phyloP scores from a whole-genome alignment of 2,329 filamentous ascomycete species.

The Passalora sequoiae region DNA sequence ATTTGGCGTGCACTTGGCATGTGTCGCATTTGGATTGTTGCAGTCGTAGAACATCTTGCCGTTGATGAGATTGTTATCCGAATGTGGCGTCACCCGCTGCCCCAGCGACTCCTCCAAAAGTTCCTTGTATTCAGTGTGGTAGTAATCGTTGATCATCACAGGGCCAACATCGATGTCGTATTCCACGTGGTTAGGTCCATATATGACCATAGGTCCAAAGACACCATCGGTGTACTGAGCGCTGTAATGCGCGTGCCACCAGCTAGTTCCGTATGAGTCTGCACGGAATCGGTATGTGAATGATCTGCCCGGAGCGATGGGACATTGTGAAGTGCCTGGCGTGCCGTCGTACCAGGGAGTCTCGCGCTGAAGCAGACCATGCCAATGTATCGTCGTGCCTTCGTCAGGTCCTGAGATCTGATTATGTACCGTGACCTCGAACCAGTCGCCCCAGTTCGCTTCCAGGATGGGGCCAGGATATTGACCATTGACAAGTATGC shows the following conservation, averaged over 20 bases:
- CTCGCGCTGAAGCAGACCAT: conserved; percentile 46
- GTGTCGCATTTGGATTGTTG: conserved; percentile 20
- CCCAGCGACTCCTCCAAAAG: conserved; percentile 2
- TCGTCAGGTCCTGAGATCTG: conserved; percentile 12
- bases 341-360: conserved; percentile 51
- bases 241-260: conserved; percentile 41
- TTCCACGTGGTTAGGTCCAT: conserved; percentile 35
- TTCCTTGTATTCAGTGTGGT: conserved; percentile 3
- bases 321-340: conserved; percentile 44
- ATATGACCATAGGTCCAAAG: conserved; percentile 39
- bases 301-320: conserved; percentile 33
- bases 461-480: conserved; percentile 44
- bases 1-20: conserved; percentile 27
- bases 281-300: conserved; percentile 36
- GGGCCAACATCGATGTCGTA: conserved; percentile 43
- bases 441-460: conserved; percentile 42
- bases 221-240: conserved; percentile 40
- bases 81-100: conserved; percentile 3
- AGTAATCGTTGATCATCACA: conserved; percentile 24
- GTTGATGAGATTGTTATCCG: conserved; percentile 14
- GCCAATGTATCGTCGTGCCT: conserved; percentile 39
- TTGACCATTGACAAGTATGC: conserved; percentile 40
- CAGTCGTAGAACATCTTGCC: conserved; percentile 26
- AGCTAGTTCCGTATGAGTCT: conserved; percentile 35
- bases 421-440: conserved; percentile 38